Conservation (phyloP, 805 yeast species). For the Candida fluviatilis region DNA sequence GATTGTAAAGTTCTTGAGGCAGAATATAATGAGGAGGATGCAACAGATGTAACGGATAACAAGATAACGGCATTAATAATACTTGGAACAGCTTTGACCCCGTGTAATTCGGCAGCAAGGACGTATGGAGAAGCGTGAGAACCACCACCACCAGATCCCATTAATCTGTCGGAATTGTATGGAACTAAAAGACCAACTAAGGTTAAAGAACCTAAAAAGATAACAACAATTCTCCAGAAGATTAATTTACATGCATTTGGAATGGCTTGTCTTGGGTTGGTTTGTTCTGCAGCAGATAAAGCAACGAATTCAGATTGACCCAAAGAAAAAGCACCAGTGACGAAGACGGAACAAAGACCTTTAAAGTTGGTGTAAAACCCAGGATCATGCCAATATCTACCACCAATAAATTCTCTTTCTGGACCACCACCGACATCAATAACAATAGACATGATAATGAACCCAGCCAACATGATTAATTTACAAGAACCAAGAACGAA, state of each 20-base stretch:
- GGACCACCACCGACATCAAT: constrained; percentile 36
- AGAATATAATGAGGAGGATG: constrained; percentile 39
- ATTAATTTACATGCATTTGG: constrained; percentile 39
- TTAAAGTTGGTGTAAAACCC: constrained; percentile 35
- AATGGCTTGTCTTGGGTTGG: constrained; percentile 36
- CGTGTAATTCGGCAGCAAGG: constrained; percentile 38
- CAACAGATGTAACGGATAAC: constrained; percentile 39
- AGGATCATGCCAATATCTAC: constrained; percentile 39
- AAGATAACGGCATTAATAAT: constrained; percentile 40
- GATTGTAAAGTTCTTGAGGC: constrained; percentile 41
- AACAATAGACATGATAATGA: constrained; percentile 37
- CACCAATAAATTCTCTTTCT: constrained; percentile 34
- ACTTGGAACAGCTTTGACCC: constrained; percentile 35
- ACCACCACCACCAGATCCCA: constrained; percentile 30
- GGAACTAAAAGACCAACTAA: constrained; percentile 41
- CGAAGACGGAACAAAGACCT: constrained; percentile 36
- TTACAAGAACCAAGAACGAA: constrained; percentile 35
- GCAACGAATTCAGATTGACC: constrained; percentile 41
- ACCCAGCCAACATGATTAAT: constrained; percentile 34
- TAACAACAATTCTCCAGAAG: constrained; percentile 32
- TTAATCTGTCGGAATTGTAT: constrained; percentile 23
- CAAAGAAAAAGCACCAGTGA: constrained; percentile 37
- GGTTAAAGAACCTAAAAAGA: constrained; percentile 37
- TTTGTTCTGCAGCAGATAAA: constrained; percentile 35
- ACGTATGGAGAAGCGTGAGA: constrained; percentile 41